Evolutionary conservation across 2,329 filamentous ascomycete genomes (phyloP).

Genomic region (Hymenoscyphus fructigenus): DNA sequence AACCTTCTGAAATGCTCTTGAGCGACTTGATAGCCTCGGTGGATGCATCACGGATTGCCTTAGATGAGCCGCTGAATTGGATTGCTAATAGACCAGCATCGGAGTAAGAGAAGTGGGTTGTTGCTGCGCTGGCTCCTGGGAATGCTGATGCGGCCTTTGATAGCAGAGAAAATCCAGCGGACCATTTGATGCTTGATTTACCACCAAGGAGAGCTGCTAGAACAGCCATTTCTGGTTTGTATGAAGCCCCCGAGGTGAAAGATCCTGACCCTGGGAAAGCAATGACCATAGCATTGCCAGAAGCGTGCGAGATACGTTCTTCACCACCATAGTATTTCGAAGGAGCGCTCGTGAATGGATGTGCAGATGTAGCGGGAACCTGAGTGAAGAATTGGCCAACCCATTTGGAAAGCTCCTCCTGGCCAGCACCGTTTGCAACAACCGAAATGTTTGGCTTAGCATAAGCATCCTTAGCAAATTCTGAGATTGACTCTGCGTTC

Average conservation of each 20-base stretch:
- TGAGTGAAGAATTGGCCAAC: conserved; percentile 87
- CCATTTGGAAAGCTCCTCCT: conserved; percentile 81
- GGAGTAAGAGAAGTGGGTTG: conserved; percentile 83
- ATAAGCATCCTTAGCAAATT: conserved; percentile 78
- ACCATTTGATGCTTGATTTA: conserved; percentile 92
- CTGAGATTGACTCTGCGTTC: conserved; percentile 69
- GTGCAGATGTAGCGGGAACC: conserved; percentile 54
- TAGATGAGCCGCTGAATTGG: conserved; percentile 72
- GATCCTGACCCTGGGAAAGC: conserved; percentile 90
- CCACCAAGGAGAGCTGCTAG: conserved; percentile 88
- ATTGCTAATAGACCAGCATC: conserved; percentile 89
- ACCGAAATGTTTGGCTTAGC: conserved; percentile 88
- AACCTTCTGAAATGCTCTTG: conserved; percentile 75
- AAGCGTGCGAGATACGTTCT: conserved; percentile 77
- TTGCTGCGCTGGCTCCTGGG: conserved; percentile 66
- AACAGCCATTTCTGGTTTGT: conserved; percentile 88
- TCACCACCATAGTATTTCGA: conserved; percentile 94
- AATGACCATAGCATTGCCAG: conserved; percentile 81
- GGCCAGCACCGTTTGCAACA: conserved; percentile 82
- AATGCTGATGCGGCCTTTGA: conserved; percentile 71
- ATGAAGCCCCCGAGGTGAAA: conserved; percentile 62
- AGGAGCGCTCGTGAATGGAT: conserved; percentile 56
- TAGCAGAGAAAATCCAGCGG: conserved; percentile 86
- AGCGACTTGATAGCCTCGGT: conserved; percentile 77
- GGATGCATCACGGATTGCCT: conserved; percentile 71